Percentiles rank a stretch among this genome's conserved stretches.
phyloP scores from a whole-genome alignment of 352 stramenopile species.

The Phytophthora nicotianae region DNA sequence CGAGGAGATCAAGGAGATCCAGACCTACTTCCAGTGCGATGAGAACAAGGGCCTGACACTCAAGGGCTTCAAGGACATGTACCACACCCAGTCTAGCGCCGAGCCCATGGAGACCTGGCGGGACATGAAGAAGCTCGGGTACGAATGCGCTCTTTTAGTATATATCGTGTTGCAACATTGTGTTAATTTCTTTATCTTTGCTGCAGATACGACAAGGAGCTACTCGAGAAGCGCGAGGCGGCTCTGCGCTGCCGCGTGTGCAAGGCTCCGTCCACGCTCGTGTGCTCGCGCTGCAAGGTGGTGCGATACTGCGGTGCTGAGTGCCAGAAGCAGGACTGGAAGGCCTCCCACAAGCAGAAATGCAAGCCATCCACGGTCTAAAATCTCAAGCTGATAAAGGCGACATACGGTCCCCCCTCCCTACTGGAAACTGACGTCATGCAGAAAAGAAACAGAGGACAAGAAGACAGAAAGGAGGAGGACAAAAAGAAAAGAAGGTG shows the following conservation, averaged over 20 bases:
- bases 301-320: slow-evolving; percentile 88
- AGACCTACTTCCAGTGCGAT: slow-evolving; percentile 92
- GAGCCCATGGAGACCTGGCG: slow-evolving; percentile 90
- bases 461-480: slow-evolving; percentile 9
- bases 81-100: slow-evolving; percentile 90
- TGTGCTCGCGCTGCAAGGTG: slow-evolving; percentile 88
- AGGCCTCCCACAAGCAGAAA: slow-evolving; percentile 82
- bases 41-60: slow-evolving; percentile 91
- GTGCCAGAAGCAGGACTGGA: slow-evolving; percentile 92
- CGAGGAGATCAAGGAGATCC: slow-evolving; percentile 91
- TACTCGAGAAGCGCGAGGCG: slow-evolving; percentile 74
- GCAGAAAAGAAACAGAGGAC: slow-evolving; percentile 22
- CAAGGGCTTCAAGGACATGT: slow-evolving; percentile 92
- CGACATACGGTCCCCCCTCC: slow-evolving; percentile 5
- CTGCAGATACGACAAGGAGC: slow-evolving; percentile 69
- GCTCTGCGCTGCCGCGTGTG: slow-evolving; percentile 83
- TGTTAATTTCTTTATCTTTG: slow-evolving; percentile 4
- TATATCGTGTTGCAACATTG: slow-evolving; percentile 3
- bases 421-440: slow-evolving; percentile 28
- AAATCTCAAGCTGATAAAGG: slow-evolving; percentile 28
- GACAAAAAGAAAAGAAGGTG: slow-evolving; percentile 27
- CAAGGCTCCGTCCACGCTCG: slow-evolving; percentile 73
- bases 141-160: slow-evolving; percentile 18
- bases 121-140: slow-evolving; percentile 90
- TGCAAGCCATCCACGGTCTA: slow-evolving; percentile 71